Evolutionary conservation across 1,284 basidiomycete species (phyloP), one percentile per base, ranked within the genome.

Genomic region (Porodaedalea pini): DNA sequence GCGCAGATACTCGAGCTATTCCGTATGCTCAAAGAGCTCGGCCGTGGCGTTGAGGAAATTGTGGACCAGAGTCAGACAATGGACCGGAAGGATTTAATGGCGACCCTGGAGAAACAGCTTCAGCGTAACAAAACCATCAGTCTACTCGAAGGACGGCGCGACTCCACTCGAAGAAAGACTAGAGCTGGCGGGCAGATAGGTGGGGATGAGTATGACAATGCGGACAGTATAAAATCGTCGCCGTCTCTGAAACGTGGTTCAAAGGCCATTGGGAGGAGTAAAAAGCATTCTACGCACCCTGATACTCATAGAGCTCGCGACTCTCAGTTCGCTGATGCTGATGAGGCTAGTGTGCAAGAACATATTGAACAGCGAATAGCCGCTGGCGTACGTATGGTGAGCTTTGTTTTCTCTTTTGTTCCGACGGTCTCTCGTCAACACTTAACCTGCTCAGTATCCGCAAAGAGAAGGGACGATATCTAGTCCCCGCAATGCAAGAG

Each of bases 1-100:
- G 80, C 89, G 5, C 92, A 97, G 75, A 95, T 96, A 61, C 84
- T 92, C 76, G 95, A 98, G 70, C 72, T 98, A 17, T 98, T 96
- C 77, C 81, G 89, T 63, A 95, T 96, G 90, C 77, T 97, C 48
- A 90, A 86, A 68, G 90, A 94, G 66, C 81, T 89, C 31, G 85
- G 86, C 31, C 83, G 85, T 61, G 85, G 89, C 5, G 85, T 92
- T 47, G 83, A 89, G 62, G 82, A 86, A 55, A 83, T 89, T 57
- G 76, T 92, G 53, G 89, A 85, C 65, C 78, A 74, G 58, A 75
- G 75, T 8, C 81, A 81, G 15, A 73, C 76, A 15, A 86, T 93
- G 79, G 88, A 94, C 70, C 80, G 92, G 61, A 88, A 87, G 72
- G 80, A 85, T 27, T 79, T 98, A 32, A 88, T 97, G 34, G 81